These are phyloP conservation scores for Aspergillus pseudonomiae DNA, from an alignment of 2,329 filamentous ascomycete genomes.

Conservation along the genomic window DNA sequence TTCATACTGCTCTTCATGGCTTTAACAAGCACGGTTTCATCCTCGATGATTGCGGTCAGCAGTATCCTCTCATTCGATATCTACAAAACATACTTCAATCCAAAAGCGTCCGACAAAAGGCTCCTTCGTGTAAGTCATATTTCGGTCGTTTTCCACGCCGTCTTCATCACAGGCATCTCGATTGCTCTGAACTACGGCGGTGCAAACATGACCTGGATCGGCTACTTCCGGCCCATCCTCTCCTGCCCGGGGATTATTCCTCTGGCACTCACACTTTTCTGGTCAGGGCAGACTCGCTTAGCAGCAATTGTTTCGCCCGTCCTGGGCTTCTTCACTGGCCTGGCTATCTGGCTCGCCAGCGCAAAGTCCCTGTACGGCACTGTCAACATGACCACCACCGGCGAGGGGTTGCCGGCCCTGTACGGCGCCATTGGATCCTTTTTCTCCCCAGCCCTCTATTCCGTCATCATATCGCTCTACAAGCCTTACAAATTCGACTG, in stretches of 20 bases:
- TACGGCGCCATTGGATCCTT: constrained; percentile 51
- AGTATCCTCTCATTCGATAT: constrained; percentile 55
- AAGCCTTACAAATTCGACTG: constrained; percentile 47
- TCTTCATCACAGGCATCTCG: constrained; percentile 53
- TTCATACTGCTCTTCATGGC: constrained; percentile 57
- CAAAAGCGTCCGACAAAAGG: constrained; percentile 46
- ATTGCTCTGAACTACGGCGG: constrained; percentile 54
- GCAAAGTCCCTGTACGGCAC: constrained; percentile 44
- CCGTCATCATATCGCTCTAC: constrained; percentile 48
- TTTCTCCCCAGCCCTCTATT: constrained; percentile 52
- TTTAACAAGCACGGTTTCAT: constrained; percentile 54
- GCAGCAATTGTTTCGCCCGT: constrained; percentile 45
- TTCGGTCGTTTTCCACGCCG: constrained; percentile 51
- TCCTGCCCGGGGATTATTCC: constrained; percentile 51
- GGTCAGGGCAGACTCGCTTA: constrained; percentile 50
- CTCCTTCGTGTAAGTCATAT: constrained; percentile 51
- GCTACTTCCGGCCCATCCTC: constrained; percentile 47
- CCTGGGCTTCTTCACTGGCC: constrained; percentile 47
- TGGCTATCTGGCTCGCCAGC: constrained; percentile 50
- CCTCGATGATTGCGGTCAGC: constrained; percentile 56
- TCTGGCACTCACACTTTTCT: constrained; percentile 48
- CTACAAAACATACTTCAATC: constrained; percentile 56
- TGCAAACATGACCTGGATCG: constrained; percentile 53
- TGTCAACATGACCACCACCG: constrained; percentile 47
- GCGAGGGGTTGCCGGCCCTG: constrained; percentile 45